A percentile compares a stretch with the other conserved stretches of the same genome.
These are phyloP conservation scores for Volvariella volvacea DNA, from an alignment of 1,284 basidiomycete species.

Conservation along the genomic window DNA sequence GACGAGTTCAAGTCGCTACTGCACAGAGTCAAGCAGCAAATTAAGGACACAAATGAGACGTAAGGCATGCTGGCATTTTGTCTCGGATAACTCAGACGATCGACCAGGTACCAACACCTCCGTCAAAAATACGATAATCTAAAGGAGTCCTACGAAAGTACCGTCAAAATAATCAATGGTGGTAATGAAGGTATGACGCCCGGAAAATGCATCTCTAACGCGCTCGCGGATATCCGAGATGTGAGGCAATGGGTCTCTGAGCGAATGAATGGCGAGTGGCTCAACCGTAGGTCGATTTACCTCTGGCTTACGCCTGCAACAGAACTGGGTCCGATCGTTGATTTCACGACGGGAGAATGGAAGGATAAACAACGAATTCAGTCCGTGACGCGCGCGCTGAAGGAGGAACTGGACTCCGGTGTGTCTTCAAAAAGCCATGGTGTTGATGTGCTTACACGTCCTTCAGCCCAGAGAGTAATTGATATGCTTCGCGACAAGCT, in stretches of 20 bases:
- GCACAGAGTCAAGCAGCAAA: neutral
- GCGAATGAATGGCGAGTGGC: too few relatives aligned
- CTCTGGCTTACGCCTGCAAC: neutral
- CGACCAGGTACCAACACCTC: neutral
- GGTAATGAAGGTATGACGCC: neutral
- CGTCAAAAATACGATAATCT: neutral
- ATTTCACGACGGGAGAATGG: neutral
- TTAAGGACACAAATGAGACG: neutral
- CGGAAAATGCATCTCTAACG: neutral
- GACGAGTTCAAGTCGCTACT: neutral
- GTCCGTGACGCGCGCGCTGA: slow-evolving; percentile 22
- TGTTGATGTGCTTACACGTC: slow-evolving; percentile 4
- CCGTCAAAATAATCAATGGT: neutral
- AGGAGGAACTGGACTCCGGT: slow-evolving; percentile 24
- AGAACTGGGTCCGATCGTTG: neutral
- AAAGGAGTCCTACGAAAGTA: neutral
- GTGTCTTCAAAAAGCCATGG: slow-evolving; percentile 5
- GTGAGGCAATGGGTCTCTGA: too few relatives aligned
- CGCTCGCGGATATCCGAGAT: too few relatives aligned
- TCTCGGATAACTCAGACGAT: neutral
- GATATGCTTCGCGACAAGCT: slow-evolving; percentile 48
- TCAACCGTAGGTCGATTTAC: neutral
- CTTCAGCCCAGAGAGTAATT: slow-evolving; percentile 42
- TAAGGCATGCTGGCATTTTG: neutral
- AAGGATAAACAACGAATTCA: slow-evolving; percentile 41